A percentile compares a stretch with the other conserved stretches of the same genome.
phyloP scores from a whole-genome alignment of 805 yeast genomes.

The Candida vaughaniae region DNA sequence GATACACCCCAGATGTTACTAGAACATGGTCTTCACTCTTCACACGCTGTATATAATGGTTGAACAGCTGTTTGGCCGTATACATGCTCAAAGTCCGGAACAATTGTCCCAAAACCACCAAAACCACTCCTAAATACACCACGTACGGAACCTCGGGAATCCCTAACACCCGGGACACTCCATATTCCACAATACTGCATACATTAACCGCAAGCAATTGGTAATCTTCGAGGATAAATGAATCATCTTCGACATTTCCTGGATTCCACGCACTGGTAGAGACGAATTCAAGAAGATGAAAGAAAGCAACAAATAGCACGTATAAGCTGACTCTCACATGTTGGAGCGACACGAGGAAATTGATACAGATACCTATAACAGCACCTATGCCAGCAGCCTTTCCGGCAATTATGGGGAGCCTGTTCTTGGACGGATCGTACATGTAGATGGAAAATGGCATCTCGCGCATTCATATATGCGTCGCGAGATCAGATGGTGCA shows the following conservation, averaged over 20 bases:
- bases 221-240: conserved; percentile 33
- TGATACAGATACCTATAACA: conserved; percentile 17
- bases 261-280: conserved; percentile 76
- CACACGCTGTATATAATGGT: conserved; percentile 66
- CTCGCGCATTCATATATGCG: too few species aligned
- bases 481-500: too few species aligned
- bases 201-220: conserved; percentile 27
- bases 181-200: conserved; percentile 19
- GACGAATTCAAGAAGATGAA: conserved; percentile 82
- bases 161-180: neutral
- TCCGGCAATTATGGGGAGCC: conserved; percentile 27
- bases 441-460: conserved; percentile 1
- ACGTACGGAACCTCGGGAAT: neutral
- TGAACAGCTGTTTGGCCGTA: conserved; percentile 83
- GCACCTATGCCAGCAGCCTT: conserved; percentile 36
- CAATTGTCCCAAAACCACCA: conserved; percentile 61
- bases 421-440: conserved; percentile 27
- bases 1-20: conserved; percentile 74
- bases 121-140: conserved; percentile 42
- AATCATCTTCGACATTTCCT: conserved; percentile 63
- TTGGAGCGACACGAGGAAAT: conserved; percentile 2
- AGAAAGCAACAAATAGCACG: conserved; percentile 50
- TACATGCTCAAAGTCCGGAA: conserved; percentile 78
- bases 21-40: conserved; percentile 58
- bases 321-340: conserved; percentile 35